Percentiles rank a stretch among this genome's conserved stretches.
phyloP scores from a whole-genome alignment of 1,284 basidiomycete genomes.

The Jaminaea rosea region DNA sequence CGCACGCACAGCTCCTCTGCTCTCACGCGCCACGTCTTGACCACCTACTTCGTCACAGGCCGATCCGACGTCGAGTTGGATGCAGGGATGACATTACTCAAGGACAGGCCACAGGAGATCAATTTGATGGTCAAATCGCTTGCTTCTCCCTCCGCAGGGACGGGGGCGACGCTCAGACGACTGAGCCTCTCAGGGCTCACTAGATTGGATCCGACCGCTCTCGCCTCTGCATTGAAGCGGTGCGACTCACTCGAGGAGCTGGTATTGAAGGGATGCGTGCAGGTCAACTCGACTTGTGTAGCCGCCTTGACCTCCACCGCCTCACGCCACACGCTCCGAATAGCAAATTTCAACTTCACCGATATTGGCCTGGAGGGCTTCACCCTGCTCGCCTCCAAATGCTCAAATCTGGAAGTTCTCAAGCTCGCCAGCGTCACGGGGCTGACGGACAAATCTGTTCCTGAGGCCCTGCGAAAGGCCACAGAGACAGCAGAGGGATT shows the following conservation, averaged over 20 bases:
- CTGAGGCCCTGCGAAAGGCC: background rate
- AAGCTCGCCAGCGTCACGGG: background rate
- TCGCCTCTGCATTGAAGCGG: background rate
- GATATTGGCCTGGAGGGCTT: background rate
- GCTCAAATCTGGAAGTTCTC: background rate
- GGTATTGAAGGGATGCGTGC: background rate
- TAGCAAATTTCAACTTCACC: background rate
- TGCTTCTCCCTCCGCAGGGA: background rate
- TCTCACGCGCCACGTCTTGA: background rate
- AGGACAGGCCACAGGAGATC: background rate
- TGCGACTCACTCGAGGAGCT: background rate
- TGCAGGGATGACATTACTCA: background rate
- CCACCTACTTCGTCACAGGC: background rate
- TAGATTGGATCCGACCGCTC: background rate
- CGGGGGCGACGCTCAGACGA: background rate
- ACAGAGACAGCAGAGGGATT: background rate
- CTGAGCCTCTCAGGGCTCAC: background rate
- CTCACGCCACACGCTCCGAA: background rate
- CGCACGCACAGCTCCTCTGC: background rate
- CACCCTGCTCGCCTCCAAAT: background rate
- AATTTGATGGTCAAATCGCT: background rate
- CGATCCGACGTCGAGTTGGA: background rate
- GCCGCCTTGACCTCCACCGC: background rate
- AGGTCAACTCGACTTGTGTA: background rate
- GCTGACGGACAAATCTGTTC: background rate